These are phyloP conservation scores for Ophiosphaerella narmari DNA, from an alignment of 2,329 filamentous ascomycete species.

Conservation along the genomic window DNA sequence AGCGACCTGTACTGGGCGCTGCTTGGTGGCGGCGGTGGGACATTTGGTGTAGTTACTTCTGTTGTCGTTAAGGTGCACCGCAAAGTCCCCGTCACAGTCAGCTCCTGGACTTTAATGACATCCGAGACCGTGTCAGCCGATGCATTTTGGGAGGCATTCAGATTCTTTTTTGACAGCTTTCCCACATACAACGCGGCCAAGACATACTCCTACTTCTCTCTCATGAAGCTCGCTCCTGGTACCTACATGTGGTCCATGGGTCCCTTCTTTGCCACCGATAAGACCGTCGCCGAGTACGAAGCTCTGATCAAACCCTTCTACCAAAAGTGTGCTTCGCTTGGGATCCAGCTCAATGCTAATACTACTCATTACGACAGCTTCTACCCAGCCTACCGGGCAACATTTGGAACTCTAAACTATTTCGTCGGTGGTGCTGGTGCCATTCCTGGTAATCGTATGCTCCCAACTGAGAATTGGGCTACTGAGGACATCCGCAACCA, in stretches of 20 bases:
- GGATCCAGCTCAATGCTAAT: slow-evolving; percentile 29
- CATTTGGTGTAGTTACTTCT: slow-evolving; percentile 9
- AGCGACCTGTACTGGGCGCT: slow-evolving; percentile 37
- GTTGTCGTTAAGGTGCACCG: slow-evolving; percentile 40
- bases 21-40: slow-evolving; percentile 21
- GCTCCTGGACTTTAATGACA: slow-evolving; percentile 37
- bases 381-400: slow-evolving; percentile 37
- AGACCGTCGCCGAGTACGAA: slow-evolving; percentile 29
- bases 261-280: slow-evolving; percentile 35
- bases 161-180: slow-evolving; percentile 27
- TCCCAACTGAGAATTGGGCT: slow-evolving; percentile 41
- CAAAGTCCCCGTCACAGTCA: slow-evolving; percentile 25
- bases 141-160: slow-evolving; percentile 36
- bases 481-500: slow-evolving; percentile 29
- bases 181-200: slow-evolving; percentile 30
- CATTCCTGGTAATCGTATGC: slow-evolving; percentile 40
- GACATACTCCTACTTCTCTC: slow-evolving; percentile 34
- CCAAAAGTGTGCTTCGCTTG: slow-evolving; percentile 24
- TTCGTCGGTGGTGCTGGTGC: slow-evolving; percentile 36
- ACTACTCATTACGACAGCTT: slow-evolving; percentile 30
- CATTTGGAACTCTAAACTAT: slow-evolving; percentile 29
- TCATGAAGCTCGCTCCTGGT: slow-evolving; percentile 28
- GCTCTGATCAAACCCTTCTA: slow-evolving; percentile 30
- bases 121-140: slow-evolving; percentile 34
- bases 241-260: slow-evolving; percentile 32